Base-by-base conservation (phyloP, 768 basidiomycete genomes). In the Macrolepiota fuliginosa region DNA sequence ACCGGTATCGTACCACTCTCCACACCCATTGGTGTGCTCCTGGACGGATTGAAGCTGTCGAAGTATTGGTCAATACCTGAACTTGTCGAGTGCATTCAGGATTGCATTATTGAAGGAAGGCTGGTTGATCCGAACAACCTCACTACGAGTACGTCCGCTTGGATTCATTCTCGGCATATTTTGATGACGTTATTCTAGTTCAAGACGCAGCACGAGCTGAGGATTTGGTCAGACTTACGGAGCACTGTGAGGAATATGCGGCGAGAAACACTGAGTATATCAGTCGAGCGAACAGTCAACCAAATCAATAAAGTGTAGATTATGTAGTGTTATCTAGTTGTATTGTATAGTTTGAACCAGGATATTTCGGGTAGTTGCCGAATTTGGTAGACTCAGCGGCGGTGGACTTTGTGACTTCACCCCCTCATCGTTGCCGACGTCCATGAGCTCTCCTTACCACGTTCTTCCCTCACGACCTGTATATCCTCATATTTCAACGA, bases 401-500 rank as follows among this genome's bases (percentile, higher is more conserved):
- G 36, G 54, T n/a, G 54, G 24, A 40, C 56, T 17, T 19, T 32
- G 32, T 53, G 29, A 32, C 29, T 52, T 35, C 22, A 39, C 19
- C 11, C 27, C 29, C 51, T n/a, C 17, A 36, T 11, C 63, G 53
- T 27, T 27, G 52, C 54, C 59, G 56, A 56, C 76, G 65, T 72
- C 71, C 65, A 85, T 84, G 83, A 80, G 69, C 72, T 72, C 76
- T 7, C 64, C 75, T 29, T 78, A 79, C 70, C 74, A 83, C 54
- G 69, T 84, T 49, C 75, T 90, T n/a, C 77, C 79, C 27, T 92
- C 91, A 36, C 81, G 90, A 56, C 85, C 84, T 4, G 72, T 85
- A n/a, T 73, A 77, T 2, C 88, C 91, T 0, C 90, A 91, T 62
- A 82, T 91, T 62, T 76, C 78, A 13, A 84, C 89, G 1, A 79